phyloP scores from a whole-genome alignment of 2,329 filamentous ascomycete species.

The Pestalotiopsis sp. region DNA sequence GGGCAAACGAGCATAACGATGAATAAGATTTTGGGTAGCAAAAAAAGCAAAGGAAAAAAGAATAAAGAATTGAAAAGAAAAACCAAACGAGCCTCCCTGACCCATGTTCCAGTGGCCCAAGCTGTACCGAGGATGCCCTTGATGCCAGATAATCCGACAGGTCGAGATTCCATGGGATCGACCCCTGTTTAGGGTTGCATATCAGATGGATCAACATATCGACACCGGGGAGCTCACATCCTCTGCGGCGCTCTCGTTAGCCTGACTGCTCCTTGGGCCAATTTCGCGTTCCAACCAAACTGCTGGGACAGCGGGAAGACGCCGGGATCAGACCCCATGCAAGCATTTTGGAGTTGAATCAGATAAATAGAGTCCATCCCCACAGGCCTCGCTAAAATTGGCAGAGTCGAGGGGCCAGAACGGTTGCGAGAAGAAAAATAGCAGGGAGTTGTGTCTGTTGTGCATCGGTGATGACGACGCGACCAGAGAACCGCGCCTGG shows the following conservation, averaged over 20 bases:
- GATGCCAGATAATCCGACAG: slow-evolving; percentile 2
- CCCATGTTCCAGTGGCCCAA: not conserved
- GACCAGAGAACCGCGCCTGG: not conserved
- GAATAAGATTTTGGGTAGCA: not conserved
- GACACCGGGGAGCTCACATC: not conserved
- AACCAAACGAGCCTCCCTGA: not conserved
- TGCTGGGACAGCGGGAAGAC: slow-evolving; percentile 2
- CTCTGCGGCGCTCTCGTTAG: slow-evolving; percentile 3
- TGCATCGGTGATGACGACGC: slow-evolving; percentile 5
- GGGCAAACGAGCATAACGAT: not conserved
- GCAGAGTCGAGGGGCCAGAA: not conserved
- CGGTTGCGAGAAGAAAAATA: not conserved
- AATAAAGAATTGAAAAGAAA: not conserved
- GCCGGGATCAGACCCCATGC: not conserved
- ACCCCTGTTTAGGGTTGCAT: slow-evolving; percentile 5
- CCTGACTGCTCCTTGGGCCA: not conserved
- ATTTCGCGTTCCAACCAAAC: slow-evolving; percentile 7
- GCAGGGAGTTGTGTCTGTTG: slow-evolving; percentile 1
- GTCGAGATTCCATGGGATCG: not conserved
- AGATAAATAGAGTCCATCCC: slow-evolving; percentile 9
- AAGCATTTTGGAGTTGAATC: slow-evolving; percentile 7
- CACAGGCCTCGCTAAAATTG: slow-evolving; percentile 1
- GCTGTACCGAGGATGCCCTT: not conserved
- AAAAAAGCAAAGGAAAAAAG: not conserved
- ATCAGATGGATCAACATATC: slow-evolving; percentile 7